Evolutionary conservation across 768 basidiomycete species (phyloP), one percentile per base, ranked within the genome.

Genomic region (Gymnopilus junonius): DNA sequence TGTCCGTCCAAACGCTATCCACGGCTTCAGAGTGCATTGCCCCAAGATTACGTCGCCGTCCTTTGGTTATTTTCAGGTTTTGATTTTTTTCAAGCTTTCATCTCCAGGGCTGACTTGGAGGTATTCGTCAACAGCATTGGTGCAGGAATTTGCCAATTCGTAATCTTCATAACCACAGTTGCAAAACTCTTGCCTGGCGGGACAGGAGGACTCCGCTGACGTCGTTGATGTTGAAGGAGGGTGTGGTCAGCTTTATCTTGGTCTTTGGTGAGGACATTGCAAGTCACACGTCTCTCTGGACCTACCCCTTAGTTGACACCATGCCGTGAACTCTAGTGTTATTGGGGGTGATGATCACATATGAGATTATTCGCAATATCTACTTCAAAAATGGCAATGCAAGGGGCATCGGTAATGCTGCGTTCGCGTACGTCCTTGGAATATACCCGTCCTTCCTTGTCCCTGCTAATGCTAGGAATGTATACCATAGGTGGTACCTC

Each of bases 151-250:
- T 55, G 45, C 29, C 63, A 67, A 35, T 45, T 46, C n/a, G 59
- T 63, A 2, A 37, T 64, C 48, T 17, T 67, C 15, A 6, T 27
- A 14, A 48, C 63, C 37, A 64, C 63, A 0, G 27, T 58, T 8
- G 15, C 37, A 3, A 64, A 34, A 37, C 20, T 42, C 32, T 2
- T 35, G 48, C 4, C 25, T n/a, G 50, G 27, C 7, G 27, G 48
- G 32, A 63, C 53, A 23, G 12, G 46, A 11, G 46, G 7, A 65
- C 66, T n/a, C 66, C 62, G 7, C 43, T 64, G 15, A 55, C 60
- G 15, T 46, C 59, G 17, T 53, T 67, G n/a, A 56, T 66, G 61
- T 23, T 66, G 5, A 59, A 56, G 27, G 67, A 68, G 12, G 67
- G 67, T 3, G 40, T 63, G 8, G 62, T 62, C 20, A 56, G 60